Percentiles rank a stretch among this genome's conserved stretches.
Conservation (phyloP, 2,329 filamentous ascomycete genomes). For the Hyphodiscus sp. region DNA sequence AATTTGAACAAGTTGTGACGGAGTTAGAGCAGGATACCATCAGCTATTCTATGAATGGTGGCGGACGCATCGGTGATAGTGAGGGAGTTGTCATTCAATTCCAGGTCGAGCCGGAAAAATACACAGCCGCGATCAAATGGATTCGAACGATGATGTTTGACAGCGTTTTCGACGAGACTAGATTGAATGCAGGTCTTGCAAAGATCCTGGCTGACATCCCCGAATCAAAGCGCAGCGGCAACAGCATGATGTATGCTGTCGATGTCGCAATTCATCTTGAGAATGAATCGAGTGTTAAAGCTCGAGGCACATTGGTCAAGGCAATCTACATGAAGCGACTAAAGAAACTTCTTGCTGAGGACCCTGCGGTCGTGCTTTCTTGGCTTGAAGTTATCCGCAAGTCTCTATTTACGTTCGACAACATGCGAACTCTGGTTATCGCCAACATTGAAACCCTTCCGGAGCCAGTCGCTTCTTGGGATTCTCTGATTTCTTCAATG, state of each 20-base stretch:
- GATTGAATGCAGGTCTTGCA: constrained; percentile 58
- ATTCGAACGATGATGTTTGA: constrained; percentile 81
- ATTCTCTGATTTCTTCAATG: constrained; percentile 40
- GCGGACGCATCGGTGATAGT: constrained; percentile 63
- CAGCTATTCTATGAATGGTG: constrained; percentile 67
- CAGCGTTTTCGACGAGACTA: constrained; percentile 72
- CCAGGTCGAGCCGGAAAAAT: constrained; percentile 83
- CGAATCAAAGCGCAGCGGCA: constrained; percentile 81
- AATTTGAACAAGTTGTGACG: constrained; percentile 89
- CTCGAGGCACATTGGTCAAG: constrained; percentile 77
- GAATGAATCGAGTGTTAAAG: constrained; percentile 68
- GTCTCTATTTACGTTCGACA: constrained; percentile 73
- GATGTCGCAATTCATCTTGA: constrained; percentile 76
- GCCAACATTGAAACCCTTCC: constrained; percentile 70
- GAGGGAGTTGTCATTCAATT: constrained; percentile 80
- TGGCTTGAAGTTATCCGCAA: constrained; percentile 73
- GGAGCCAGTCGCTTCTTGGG: constrained; percentile 75
- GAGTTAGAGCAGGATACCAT: constrained; percentile 89
- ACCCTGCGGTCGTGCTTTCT: constrained; percentile 66
- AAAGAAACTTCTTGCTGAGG: constrained; percentile 70
- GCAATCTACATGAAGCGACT: constrained; percentile 81
- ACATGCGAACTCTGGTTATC: constrained; percentile 79
- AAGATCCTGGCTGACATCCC: constrained; percentile 90
- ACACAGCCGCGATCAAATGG: constrained; percentile 75
- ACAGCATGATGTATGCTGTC: constrained; percentile 56